Conservation (phyloP, 208 protist genomes). For the Trypanosomatidae sp. region DNA sequence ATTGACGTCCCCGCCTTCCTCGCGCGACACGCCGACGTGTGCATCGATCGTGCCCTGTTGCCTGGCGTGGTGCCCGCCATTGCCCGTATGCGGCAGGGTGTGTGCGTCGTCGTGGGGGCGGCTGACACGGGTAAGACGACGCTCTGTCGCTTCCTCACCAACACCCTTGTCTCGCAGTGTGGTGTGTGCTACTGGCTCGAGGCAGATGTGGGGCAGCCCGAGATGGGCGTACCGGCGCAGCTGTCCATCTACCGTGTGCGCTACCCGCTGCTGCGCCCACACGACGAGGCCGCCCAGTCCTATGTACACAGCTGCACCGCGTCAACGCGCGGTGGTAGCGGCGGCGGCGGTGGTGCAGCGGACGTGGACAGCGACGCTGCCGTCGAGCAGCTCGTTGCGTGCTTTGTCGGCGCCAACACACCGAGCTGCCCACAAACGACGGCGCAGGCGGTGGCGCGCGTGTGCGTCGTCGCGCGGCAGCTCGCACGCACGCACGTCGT, state of each 20-base stretch:
- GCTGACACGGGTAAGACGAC: constrained; percentile 77
- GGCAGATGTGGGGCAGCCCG: constrained; percentile 75
- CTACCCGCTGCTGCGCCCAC: constrained; percentile 29
- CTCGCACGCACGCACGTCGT: constrained; percentile 33
- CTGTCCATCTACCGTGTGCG: constrained; percentile 40
- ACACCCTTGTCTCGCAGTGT: constrained; percentile 60
- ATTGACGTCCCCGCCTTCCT: constrained; percentile 61
- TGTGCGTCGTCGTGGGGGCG: constrained; percentile 57
- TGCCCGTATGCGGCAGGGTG: constrained; percentile 10
- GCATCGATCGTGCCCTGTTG: constrained; percentile 36
- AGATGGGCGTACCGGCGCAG: constrained; percentile 71
- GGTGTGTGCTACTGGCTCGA: constrained; percentile 75
- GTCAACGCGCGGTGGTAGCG: background rate
- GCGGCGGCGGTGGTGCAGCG: too few relatives aligned
- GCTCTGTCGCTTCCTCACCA: constrained; percentile 62
- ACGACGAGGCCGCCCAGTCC: constrained; percentile 11
- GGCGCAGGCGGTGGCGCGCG: constrained; percentile 24
- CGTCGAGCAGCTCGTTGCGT: constrained; percentile 18
- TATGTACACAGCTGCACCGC: background rate
- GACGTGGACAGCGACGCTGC: constrained; percentile 7
- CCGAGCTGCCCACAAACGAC: constrained; percentile 26
- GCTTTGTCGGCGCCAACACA: constrained; percentile 36
- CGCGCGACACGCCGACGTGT: constrained; percentile 14
- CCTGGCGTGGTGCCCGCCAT: constrained; percentile 37
- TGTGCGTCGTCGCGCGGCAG: constrained; percentile 16